Conservation (phyloP, 228 moss, liverwort and hornwort genomes). For the Sphagnum fallax region DNA sequence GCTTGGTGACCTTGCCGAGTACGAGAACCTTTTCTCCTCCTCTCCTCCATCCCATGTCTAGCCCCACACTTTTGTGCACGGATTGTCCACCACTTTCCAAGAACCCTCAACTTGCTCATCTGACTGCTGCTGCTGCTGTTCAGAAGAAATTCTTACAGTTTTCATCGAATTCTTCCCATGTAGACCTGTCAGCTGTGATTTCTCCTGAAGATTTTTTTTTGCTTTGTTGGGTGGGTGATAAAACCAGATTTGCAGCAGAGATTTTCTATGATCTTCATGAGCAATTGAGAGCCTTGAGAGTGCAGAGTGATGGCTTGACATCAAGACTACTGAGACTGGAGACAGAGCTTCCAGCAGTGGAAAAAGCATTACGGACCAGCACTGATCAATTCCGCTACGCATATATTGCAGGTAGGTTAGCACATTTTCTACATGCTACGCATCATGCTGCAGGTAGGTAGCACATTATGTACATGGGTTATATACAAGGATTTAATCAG, state of each 20-base stretch:
- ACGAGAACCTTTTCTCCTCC: background rate
- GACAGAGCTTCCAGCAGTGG: slow-evolving; percentile 58
- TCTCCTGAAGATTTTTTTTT: no score
- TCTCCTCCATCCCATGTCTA: background rate
- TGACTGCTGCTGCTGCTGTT: no score
- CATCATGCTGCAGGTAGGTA: no score
- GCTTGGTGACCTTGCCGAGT: slow-evolving; percentile 14
- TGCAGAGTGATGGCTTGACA: slow-evolving; percentile 36
- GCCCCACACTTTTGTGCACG: no score
- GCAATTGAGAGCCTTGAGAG: slow-evolving; percentile 48
- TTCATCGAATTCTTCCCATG: no score
- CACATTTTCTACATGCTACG: no score
- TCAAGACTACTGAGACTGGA: slow-evolving; percentile 49
- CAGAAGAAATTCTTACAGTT: no score
- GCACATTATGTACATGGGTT: no score
- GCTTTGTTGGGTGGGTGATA: background rate
- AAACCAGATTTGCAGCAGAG: slow-evolving; percentile 60
- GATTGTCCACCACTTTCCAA: no score
- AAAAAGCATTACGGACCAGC: slow-evolving; percentile 56
- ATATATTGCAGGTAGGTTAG: slow-evolving; percentile 39
- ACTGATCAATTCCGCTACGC: slow-evolving; percentile 62
- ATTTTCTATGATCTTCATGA: slow-evolving; percentile 64
- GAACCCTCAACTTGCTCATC: no score
- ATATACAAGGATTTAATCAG: no score
- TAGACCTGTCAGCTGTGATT: no score